These are phyloP conservation scores for Pseudogymnoascus sp. DNA, from an alignment of 2,329 filamentous ascomycete species.

Conservation along the genomic window DNA sequence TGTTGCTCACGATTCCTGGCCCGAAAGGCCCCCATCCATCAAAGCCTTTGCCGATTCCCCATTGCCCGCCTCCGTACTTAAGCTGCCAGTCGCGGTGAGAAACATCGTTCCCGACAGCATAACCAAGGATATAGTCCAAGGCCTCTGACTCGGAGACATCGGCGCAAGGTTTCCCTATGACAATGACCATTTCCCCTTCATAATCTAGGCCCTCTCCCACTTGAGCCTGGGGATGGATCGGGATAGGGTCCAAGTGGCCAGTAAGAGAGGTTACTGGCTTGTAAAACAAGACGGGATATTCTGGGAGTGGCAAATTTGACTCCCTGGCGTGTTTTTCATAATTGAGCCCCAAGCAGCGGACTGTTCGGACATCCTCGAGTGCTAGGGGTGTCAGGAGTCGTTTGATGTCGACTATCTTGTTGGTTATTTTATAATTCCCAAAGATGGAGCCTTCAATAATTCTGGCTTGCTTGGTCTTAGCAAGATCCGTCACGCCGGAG, in stretches of 20 bases:
- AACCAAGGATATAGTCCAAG: conserved; percentile 66
- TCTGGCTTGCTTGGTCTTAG: conserved; percentile 51
- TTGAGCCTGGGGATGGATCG: conserved; percentile 59
- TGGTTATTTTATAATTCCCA: conserved; percentile 55
- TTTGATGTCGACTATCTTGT: conserved; percentile 49
- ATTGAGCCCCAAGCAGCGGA: conserved; percentile 64
- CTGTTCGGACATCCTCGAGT: conserved; percentile 54
- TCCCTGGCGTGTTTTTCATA: conserved; percentile 66
- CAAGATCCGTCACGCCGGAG: conserved; percentile 50
- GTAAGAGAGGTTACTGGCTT: conserved; percentile 61
- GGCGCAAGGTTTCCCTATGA: conserved; percentile 61
- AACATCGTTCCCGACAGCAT: conserved; percentile 71
- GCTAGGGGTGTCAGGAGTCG: conserved; percentile 58
- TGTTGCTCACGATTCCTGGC: conserved; percentile 58
- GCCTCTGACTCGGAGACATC: conserved; percentile 60
- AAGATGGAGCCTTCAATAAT: conserved; percentile 62
- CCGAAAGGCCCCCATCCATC: conserved; percentile 70
- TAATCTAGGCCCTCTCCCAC: conserved; percentile 63
- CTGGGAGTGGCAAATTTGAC: conserved; percentile 60
- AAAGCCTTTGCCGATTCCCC: conserved; percentile 66
- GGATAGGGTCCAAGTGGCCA: conserved; percentile 59
- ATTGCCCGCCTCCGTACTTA: conserved; percentile 60
- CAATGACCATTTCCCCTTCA: conserved; percentile 68
- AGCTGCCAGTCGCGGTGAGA: conserved; percentile 73
- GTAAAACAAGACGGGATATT: conserved; percentile 67